These are phyloP conservation scores for Aspergillus viridinutans DNA, from an alignment of 2,329 filamentous ascomycete genomes.

Conservation along the genomic window DNA sequence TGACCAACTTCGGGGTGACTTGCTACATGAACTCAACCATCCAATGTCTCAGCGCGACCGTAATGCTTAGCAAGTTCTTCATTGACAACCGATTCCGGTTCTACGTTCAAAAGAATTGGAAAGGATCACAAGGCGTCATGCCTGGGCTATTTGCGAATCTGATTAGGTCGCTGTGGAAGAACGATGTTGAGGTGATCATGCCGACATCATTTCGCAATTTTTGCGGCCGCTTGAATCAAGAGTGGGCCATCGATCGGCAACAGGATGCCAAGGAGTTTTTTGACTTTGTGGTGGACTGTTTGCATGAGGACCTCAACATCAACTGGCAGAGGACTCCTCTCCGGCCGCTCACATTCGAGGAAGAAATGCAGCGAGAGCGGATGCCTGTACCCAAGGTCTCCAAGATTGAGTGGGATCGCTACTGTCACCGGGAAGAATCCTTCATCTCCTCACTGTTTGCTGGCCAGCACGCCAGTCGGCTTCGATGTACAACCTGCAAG, in stretches of 20 bases:
- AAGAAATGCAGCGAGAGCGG: slow-evolving; percentile 59
- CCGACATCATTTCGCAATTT: slow-evolving; percentile 64
- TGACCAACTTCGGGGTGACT: slow-evolving; percentile 75
- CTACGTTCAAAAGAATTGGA: slow-evolving; percentile 62
- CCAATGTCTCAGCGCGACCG: slow-evolving; percentile 74
- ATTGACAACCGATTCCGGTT: slow-evolving; percentile 57
- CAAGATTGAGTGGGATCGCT: slow-evolving; percentile 68
- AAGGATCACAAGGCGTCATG: slow-evolving; percentile 60
- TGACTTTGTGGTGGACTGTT: slow-evolving; percentile 71
- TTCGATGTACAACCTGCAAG: slow-evolving; percentile 59
- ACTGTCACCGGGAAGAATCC: slow-evolving; percentile 66
- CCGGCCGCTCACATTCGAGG: slow-evolving; percentile 53
- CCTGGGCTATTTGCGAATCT: slow-evolving; percentile 60
- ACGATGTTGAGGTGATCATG: slow-evolving; percentile 48
- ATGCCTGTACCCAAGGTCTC: slow-evolving; percentile 63
- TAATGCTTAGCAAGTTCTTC: slow-evolving; percentile 60
- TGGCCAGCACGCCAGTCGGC: slow-evolving; percentile 60
- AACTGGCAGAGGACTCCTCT: slow-evolving; percentile 58
- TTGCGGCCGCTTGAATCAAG: slow-evolving; percentile 58
- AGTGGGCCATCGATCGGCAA: slow-evolving; percentile 71
- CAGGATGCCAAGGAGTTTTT: slow-evolving; percentile 93
- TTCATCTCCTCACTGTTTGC: slow-evolving; percentile 77
- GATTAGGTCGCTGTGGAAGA: slow-evolving; percentile 60
- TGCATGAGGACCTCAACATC: slow-evolving; percentile 82
- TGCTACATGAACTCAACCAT: slow-evolving; percentile 93